phyloP scores from a whole-genome alignment of 176 grass and related monocot species.

The Chrysopogon serrulatus region DNA sequence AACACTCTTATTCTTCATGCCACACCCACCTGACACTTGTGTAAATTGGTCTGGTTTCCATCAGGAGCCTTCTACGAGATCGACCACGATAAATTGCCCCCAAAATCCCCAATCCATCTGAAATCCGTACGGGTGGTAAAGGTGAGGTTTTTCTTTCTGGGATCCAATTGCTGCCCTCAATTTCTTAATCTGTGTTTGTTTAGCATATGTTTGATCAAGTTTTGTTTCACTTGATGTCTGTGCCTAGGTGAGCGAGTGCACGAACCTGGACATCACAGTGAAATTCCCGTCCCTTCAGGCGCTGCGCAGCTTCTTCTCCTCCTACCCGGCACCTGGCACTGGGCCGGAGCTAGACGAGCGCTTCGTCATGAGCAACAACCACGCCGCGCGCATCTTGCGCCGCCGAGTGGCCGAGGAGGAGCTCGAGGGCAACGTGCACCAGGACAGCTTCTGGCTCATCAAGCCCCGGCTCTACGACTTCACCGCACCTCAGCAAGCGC shows the following conservation, averaged over 20 bases:
- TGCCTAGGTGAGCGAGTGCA: constrained; percentile 52
- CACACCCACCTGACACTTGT: constrained; percentile 20
- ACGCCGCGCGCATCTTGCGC: constrained; percentile 63
- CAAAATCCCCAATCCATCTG: constrained; percentile 71
- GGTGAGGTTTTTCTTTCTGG: constrained; percentile 25
- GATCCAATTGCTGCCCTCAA: not conserved
- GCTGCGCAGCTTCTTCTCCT: constrained; percentile 64
- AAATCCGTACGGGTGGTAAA: constrained; percentile 71
- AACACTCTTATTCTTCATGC: not conserved
- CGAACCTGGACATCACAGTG: constrained; percentile 60
- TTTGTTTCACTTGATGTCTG: not conserved
- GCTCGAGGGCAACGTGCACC: constrained; percentile 31
- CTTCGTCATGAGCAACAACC: constrained; percentile 82
- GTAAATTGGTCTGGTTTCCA: constrained; percentile 12
- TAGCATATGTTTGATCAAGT: not conserved
- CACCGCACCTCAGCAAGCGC: not conserved
- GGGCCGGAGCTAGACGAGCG: constrained; percentile 75
- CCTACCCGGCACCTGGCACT: constrained; percentile 12
- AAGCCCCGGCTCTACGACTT: constrained; percentile 41
- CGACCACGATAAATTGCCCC: constrained; percentile 69
- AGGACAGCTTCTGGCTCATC: constrained; percentile 78
- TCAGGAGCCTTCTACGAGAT: constrained; percentile 80
- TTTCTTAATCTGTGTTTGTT: not conserved
- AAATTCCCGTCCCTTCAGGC: constrained; percentile 62
- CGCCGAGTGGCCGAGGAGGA: constrained; percentile 35